A percentile compares a stretch with the other conserved stretches of the same genome.
These are phyloP conservation scores for Cystobasidium tubakii DNA, from an alignment of 768 basidiomycete species.

Conservation along the genomic window DNA sequence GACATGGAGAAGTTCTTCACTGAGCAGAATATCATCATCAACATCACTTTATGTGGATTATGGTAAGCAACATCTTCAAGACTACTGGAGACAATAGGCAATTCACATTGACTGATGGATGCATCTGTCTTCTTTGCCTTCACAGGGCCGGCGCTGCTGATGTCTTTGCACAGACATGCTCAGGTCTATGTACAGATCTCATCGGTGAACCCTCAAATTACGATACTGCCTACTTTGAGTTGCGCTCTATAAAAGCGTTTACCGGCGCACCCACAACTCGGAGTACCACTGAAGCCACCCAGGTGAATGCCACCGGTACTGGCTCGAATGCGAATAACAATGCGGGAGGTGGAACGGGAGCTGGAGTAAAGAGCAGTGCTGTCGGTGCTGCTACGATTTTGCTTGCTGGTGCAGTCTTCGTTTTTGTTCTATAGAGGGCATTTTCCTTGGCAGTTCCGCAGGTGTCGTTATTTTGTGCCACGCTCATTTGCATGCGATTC, in stretches of 20 bases:
- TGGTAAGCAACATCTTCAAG: slow-evolving; percentile 1
- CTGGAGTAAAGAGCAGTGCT: background rate
- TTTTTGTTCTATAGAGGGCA: background rate
- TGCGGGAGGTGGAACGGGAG: background rate
- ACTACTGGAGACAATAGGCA: no score
- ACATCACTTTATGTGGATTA: slow-evolving; percentile 33
- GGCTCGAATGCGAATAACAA: background rate
- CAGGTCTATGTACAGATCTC: slow-evolving; percentile 35
- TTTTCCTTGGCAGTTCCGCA: no score
- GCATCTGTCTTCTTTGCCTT: no score
- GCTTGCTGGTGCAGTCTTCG: background rate
- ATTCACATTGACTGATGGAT: no score
- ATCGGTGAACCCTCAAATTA: slow-evolving; percentile 35
- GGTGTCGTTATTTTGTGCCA: no score
- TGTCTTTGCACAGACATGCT: slow-evolving; percentile 36
- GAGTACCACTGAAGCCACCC: background rate
- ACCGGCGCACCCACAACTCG: slow-evolving; percentile 29
- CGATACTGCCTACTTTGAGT: slow-evolving; percentile 38
- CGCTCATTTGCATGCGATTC: no score
- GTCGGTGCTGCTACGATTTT: background rate
- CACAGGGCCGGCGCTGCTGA: slow-evolving; percentile 31
- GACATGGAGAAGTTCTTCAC: slow-evolving; percentile 31
- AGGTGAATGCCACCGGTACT: background rate
- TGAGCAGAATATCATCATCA: slow-evolving; percentile 37
- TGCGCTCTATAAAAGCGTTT: slow-evolving; percentile 30